These are phyloP conservation scores for Umbelopsis sp. DNA, from an alignment of 371 early-diverging fungal species.

Conservation along the genomic window DNA sequence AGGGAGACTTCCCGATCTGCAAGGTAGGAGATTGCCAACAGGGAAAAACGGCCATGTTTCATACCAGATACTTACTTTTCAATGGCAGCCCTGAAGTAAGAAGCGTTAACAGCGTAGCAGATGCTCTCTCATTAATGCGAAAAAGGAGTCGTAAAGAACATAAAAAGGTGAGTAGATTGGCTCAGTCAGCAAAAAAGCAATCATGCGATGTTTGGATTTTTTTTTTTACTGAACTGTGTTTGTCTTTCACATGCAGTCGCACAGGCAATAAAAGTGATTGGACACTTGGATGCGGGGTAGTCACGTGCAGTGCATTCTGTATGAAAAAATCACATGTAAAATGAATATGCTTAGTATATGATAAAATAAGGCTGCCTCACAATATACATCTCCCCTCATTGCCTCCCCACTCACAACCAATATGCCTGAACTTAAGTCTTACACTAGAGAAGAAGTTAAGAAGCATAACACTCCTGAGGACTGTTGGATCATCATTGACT, in stretches of 20 bases:
- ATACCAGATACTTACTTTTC: neutral
- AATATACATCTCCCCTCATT: neutral
- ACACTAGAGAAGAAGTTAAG: conserved; percentile 77
- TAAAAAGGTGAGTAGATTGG: neutral
- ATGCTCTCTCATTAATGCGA: neutral
- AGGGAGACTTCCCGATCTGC: conserved; percentile 1
- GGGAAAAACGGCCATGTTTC: neutral
- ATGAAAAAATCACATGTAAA: conserved; percentile 7
- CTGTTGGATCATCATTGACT: conserved; percentile 87
- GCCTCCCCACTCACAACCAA: neutral
- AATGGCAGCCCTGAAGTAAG: neutral
- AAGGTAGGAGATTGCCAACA: neutral
- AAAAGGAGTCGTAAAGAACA: neutral
- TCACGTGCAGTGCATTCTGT: neutral
- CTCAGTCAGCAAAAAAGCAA: no score
- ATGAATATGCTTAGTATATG: neutral
- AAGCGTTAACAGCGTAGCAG: neutral
- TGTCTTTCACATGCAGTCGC: no score
- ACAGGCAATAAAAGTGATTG: neutral
- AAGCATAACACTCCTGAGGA: conserved; percentile 78
- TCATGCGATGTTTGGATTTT: no score
- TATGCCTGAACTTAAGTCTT: conserved; percentile 36
- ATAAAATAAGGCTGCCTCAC: neutral
- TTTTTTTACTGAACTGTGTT: no score
- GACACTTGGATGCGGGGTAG: conserved; percentile 7